These are phyloP conservation scores for Lactarius tabidus DNA, from an alignment of 768 basidiomycete genomes.

Conservation along the genomic window DNA sequence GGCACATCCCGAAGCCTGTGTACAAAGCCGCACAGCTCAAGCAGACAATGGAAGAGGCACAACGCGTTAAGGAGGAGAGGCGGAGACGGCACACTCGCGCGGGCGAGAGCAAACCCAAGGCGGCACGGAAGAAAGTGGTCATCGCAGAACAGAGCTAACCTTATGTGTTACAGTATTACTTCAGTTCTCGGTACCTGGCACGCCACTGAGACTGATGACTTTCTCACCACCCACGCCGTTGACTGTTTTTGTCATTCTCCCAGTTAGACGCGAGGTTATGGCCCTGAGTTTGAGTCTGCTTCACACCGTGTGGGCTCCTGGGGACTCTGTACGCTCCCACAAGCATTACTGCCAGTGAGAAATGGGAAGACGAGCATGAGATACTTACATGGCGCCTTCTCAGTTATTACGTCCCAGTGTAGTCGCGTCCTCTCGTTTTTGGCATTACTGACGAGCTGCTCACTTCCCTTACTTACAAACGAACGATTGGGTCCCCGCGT, in stretches of 20 bases:
- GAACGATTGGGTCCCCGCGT: background rate
- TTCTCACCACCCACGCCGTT: background rate
- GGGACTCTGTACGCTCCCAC: background rate
- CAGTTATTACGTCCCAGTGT: background rate
- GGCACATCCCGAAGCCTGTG: conserved; percentile 89
- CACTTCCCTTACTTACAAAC: background rate
- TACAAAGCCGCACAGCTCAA: conserved; percentile 86
- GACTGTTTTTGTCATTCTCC: background rate
- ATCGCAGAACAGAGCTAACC: conserved; percentile 67
- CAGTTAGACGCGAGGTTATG: background rate
- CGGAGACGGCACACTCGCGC: conserved; percentile 84
- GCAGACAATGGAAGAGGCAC: conserved; percentile 87
- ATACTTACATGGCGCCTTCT: background rate
- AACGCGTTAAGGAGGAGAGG: conserved; percentile 89
- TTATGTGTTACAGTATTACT: background rate
- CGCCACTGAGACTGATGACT: background rate
- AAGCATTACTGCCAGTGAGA: background rate
- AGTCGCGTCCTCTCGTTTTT: background rate
- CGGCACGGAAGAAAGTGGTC: conserved; percentile 87
- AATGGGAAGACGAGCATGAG: background rate
- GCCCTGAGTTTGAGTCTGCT: background rate
- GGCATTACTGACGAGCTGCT: background rate
- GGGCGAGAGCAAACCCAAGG: conserved; percentile 82
- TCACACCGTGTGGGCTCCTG: background rate
- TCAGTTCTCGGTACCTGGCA: background rate